These are phyloP conservation scores for Leucosporidium yakuticum DNA, from an alignment of 768 basidiomycete species.

Conservation along the genomic window DNA sequence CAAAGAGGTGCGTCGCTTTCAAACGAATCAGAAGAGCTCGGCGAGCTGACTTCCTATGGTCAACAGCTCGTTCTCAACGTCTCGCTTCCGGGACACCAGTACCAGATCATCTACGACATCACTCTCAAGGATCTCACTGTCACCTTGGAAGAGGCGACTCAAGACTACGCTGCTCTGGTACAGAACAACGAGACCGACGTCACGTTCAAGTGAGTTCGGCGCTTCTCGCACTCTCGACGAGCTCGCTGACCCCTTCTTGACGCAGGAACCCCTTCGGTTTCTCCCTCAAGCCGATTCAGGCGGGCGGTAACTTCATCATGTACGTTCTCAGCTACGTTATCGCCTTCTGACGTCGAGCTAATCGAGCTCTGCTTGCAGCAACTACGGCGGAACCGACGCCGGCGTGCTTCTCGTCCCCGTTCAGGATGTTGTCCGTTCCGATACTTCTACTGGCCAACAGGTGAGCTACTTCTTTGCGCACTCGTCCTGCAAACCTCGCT, in stretches of 20 bases:
- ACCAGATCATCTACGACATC: conserved; percentile 50
- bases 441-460: conserved; percentile 58
- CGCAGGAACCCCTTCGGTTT: conserved; percentile 72
- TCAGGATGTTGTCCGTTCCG: conserved; percentile 50
- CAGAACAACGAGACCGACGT: conserved; percentile 27
- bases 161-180: conserved; percentile 49
- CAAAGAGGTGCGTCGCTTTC: conserved; percentile 41
- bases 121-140: conserved; percentile 55
- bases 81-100: conserved; percentile 53
- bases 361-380: conserved; percentile 41
- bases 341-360: neutral
- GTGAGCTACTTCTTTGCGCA: neutral
- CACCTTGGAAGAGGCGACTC: conserved; percentile 50
- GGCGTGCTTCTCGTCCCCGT: conserved; percentile 11
- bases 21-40: no score
- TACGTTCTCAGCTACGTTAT: conserved; percentile 31
- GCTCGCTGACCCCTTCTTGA: conserved; percentile 48
- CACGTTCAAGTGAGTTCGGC: conserved; percentile 8
- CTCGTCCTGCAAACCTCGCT: neutral
- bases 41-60: no score
- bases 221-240: conserved; percentile 39
- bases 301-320: conserved; percentile 50
- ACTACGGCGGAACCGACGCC: conserved; percentile 12
- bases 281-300: conserved; percentile 59
- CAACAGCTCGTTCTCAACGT: conserved; percentile 56